A percentile compares a stretch with the other conserved stretches of the same genome.
Conservation (phyloP, 2,329 filamentous ascomycete species). For the Monosporascus cannonballus region DNA sequence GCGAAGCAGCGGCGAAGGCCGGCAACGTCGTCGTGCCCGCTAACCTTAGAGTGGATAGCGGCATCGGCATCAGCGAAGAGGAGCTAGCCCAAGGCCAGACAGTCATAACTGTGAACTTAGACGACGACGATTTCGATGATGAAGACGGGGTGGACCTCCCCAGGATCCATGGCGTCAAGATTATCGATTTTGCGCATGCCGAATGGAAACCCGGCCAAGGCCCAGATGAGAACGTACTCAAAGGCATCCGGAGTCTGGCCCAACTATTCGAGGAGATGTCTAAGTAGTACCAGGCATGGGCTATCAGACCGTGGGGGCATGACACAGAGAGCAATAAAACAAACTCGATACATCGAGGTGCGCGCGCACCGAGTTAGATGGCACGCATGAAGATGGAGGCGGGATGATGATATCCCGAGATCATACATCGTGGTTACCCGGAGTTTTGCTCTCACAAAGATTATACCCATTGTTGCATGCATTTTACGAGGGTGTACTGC, state of each 20-base stretch:
- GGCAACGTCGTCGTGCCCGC: constrained; percentile 14
- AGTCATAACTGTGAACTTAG: constrained; percentile 10
- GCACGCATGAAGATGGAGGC: no score
- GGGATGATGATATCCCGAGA: no score
- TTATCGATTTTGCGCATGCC: constrained; percentile 98
- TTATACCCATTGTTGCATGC: no score
- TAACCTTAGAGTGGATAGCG: constrained; percentile 47
- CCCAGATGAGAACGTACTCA: constrained; percentile 76
- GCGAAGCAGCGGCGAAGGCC: constrained; percentile 8
- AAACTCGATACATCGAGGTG: no score
- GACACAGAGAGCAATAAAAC: no score
- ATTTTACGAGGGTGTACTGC: no score
- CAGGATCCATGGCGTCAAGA: constrained; percentile 68
- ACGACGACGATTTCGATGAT: constrained; percentile 41
- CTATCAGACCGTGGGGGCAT: no score
- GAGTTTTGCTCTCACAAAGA: no score
- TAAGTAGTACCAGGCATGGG: constrained; percentile 11
- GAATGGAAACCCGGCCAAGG: constrained; percentile 75
- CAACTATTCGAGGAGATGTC: constrained; percentile 65
- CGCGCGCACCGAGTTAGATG: no score
- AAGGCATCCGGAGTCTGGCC: constrained; percentile 65
- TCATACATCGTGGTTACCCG: no score
- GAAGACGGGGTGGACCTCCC: constrained; percentile 44
- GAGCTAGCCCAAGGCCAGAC: constrained; percentile 27
- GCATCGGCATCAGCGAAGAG: constrained; percentile 44